Conservation (phyloP, 2,329 filamentous ascomycete genomes). For the Neonectria magnoliae region DNA sequence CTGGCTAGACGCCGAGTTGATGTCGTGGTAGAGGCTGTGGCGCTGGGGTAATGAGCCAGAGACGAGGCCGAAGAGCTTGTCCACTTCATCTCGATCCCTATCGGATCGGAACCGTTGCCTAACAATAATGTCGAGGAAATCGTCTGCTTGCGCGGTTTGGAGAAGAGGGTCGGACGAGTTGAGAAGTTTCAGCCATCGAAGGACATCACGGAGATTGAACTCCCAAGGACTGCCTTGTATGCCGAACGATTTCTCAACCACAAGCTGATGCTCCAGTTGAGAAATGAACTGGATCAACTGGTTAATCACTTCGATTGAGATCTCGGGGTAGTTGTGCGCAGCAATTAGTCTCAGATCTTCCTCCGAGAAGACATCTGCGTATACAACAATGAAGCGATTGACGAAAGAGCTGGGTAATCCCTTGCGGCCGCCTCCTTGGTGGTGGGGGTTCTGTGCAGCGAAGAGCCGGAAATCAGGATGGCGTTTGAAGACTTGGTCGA, state of each 20-base stretch:
- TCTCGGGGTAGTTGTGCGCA: conserved; percentile 75
- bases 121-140: conserved; percentile 86
- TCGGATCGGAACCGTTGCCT: conserved; percentile 85
- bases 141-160: conserved; percentile 66
- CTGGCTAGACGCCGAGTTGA: conserved; percentile 74
- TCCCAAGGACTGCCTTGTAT: conserved; percentile 86
- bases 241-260: conserved; percentile 67
- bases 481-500: conserved; percentile 91
- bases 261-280: conserved; percentile 77
- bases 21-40: conserved; percentile 77
- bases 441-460: conserved; percentile 96
- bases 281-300: conserved; percentile 84
- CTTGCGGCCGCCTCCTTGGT: conserved; percentile 95
- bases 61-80: conserved; percentile 71
- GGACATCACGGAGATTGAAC: conserved; percentile 90
- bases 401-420: conserved; percentile 95
- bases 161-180: conserved; percentile 66
- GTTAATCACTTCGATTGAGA: conserved; percentile 67
- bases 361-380: conserved; percentile 87
- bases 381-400: conserved; percentile 97
- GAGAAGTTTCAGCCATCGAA: conserved; percentile 82
- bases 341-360: conserved; percentile 88
- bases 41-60: conserved; percentile 64
- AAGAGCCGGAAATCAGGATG: conserved; percentile 94
- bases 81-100: conserved; percentile 73